Base-by-base conservation (phyloP, 2,329 filamentous ascomycete species). In the Fusarium sp. region DNA sequence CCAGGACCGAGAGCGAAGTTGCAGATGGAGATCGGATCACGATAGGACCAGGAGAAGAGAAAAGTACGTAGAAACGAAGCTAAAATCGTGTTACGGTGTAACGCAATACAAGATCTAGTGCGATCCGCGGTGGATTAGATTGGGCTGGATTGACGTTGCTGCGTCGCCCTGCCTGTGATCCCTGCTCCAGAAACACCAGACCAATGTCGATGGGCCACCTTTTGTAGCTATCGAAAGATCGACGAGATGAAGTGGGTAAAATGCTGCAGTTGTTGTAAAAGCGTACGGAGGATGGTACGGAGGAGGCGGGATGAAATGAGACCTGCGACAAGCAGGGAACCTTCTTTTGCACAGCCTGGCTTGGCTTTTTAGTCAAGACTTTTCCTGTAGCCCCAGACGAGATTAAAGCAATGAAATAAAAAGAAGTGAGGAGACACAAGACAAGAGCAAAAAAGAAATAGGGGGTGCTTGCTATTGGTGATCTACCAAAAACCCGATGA, bases 311-410 rank as follows among this genome's bases (percentile, higher is more conserved):
- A 69, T 59, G 18, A 29, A 40, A 71, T 69, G 60, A 71, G 61
- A 69, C 48, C 24, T 63, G 53, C 22, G 34, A 30, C 48, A 47
- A 44, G 52, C 41, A 48, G 29, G 37, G 44, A 63, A 37, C 42
- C 41, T 56, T 63, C 48, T 30, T 54, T 42, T 64, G 68, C 68
- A 72, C 69, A 62, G 69, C 69, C 69, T 60, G 57, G 65, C 65
- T 71, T 71, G 65, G 69, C 69, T 44, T 57, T 51, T 47, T 57
- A 57, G 60, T 65, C 53, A 52, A 57, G 49, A 45, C 12, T 52
- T 40, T 48, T 32, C 32, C 20, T 22, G 18, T 11, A 29, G 30
- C 30, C 32, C 41, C 49, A 57, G 65, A 58, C 68, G 62, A 66
- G 47, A 66, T 66, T 66, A 49, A 34, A 24, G 40, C 24, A 48